A percentile compares a stretch with the other conserved stretches of the same genome.
Evolutionary conservation across 192 early-diverging fungal species (phyloP).

Genomic region (Glomus cerebriforme): DNA sequence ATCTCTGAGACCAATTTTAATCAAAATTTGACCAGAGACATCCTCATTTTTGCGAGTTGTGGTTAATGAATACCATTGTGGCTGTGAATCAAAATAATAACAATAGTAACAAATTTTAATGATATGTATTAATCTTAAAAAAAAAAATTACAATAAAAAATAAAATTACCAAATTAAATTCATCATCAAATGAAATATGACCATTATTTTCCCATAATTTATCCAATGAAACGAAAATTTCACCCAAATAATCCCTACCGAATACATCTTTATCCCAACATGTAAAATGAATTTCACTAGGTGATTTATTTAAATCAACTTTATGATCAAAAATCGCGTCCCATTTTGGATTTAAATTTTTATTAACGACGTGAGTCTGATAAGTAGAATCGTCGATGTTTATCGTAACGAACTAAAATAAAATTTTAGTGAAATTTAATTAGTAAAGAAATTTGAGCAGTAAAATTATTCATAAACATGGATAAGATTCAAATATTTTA

Average conservation of each 20-base stretch:
- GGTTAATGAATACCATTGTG: constrained; percentile 44
- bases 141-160: background rate
- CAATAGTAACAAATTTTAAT: background rate
- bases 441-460: background rate
- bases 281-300: constrained; percentile 47
- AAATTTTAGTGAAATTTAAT: background rate
- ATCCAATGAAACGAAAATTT: constrained; percentile 56
- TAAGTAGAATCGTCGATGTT: constrained; percentile 57
- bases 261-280: constrained; percentile 74
- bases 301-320: constrained; percentile 41
- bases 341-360: constrained; percentile 73
- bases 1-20: constrained; percentile 31
- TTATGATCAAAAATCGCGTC: constrained; percentile 58
- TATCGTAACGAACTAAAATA: constrained; percentile 48
- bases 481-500: background rate
- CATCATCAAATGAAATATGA: constrained; percentile 52
- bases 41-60: constrained; percentile 5
- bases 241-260: constrained; percentile 68
- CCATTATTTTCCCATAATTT: constrained; percentile 50
- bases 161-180: constrained; percentile 49
- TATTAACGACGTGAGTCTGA: constrained; percentile 59
- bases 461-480: background rate
- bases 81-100: constrained; percentile 30
- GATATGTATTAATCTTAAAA: background rate
- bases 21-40: constrained; percentile 26